Evolutionary conservation across 441 rosid species (phyloP), one percentile per base, ranked within the genome.

Genomic region (Cnidoscolus chayamansa): DNA sequence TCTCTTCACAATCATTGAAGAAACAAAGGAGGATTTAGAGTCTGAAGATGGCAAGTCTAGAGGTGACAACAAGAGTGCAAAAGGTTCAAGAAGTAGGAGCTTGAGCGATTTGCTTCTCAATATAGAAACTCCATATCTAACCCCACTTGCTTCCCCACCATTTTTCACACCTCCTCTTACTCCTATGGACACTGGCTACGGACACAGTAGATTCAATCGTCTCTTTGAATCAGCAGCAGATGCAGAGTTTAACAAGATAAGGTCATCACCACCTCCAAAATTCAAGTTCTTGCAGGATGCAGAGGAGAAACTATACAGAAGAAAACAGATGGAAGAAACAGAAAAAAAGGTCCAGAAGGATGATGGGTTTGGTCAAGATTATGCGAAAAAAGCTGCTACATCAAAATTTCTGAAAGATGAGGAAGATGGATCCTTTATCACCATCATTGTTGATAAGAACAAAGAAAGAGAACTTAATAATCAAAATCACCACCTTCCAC

Each of bases 271-370:
- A 16, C 90, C 96, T 45, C 85, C 97, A 60, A 92, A 82, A 81
- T 90, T 92, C 82, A 94, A 88, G 94, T 92, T 94, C 88, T 76
- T 94, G 73, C 89, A 86, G 71, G 96, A 90, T 76, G 97, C 97
- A 53, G 97, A 94, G 82, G 96, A 94, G 81, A 92, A 94, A 76
- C 86, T 88, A 47, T 54, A 72, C 31, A 86, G 76, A 76, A 89
- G 62, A 74, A 83, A 51, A 67, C 30, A 53, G 25, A 73, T 78
- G 80, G 91, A 84, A 70, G 89, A 84, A 69, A 67, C 72, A 30
- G 83, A 77, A 56, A 65, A 64, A 68, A 75, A 48, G 48, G 74
- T n/a, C 58, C 78, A 68, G 19, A 67, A 5, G 15, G 68, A 58
- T 12, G 60, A 68, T 47, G 82, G 64, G 63, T 66, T 40, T 66